A percentile compares a stretch with the other conserved stretches of the same genome.
Conservation (phyloP, 2,329 filamentous ascomycete genomes). For the Blastomyces percursus region DNA sequence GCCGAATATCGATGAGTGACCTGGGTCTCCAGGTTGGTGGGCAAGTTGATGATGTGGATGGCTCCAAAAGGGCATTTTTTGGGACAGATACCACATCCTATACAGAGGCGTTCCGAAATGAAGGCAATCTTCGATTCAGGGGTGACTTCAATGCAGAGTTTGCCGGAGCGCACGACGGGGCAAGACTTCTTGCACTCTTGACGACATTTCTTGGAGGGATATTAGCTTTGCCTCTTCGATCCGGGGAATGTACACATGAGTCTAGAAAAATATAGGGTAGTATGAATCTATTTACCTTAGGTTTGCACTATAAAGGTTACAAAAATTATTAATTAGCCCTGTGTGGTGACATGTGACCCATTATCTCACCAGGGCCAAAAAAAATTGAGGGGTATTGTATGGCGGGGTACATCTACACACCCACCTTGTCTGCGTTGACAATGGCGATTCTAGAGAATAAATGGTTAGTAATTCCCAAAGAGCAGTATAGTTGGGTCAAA, state of each 20-base stretch:
- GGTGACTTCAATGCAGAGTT: slow-evolving; percentile 91
- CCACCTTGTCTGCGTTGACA: slow-evolving; percentile 96
- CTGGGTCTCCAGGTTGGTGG: slow-evolving; percentile 96
- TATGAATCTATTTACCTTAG: slow-evolving; percentile 53
- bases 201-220: slow-evolving; percentile 76
- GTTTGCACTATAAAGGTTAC: slow-evolving; percentile 58
- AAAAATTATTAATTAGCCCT: slow-evolving; percentile 16
- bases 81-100: slow-evolving; percentile 98
- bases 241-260: background rate
- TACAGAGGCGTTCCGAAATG: slow-evolving; percentile 91
- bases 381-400: slow-evolving; percentile 23
- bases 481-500: slow-evolving; percentile 7
- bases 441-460: slow-evolving; percentile 71
- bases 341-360: slow-evolving; percentile 29
- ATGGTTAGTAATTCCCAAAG: slow-evolving; percentile 13
- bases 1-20: slow-evolving; percentile 98
- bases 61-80: slow-evolving; percentile 99
- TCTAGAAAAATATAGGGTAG: background rate
- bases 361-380: slow-evolving; percentile 13
- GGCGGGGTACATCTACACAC: slow-evolving; percentile 43
- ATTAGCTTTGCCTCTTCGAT: background rate
- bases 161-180: slow-evolving; percentile 92
- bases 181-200: slow-evolving; percentile 99
- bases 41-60: slow-evolving; percentile 99
- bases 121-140: slow-evolving; percentile 88